These are phyloP conservation scores for Ustilago trichophora DNA, from an alignment of 1,284 basidiomycete genomes.

Conservation along the genomic window DNA sequence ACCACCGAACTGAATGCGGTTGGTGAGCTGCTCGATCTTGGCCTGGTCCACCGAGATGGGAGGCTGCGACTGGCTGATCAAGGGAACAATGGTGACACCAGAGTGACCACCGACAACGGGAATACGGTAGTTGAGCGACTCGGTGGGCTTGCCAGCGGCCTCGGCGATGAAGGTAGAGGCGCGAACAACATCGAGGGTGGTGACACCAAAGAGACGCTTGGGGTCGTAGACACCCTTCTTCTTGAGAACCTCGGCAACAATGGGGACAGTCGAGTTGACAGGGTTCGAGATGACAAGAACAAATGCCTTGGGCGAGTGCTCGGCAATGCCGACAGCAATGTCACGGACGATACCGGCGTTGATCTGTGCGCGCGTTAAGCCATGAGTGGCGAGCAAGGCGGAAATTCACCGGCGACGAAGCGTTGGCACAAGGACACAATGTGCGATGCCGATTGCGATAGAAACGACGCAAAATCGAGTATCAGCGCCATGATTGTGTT, in stretches of 20 bases:
- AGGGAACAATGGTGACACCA: slow-evolving; percentile 92
- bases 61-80: slow-evolving; percentile 80
- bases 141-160: slow-evolving; percentile 75
- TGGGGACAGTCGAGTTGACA: slow-evolving; percentile 94
- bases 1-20: slow-evolving; percentile 90
- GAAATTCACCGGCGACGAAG: too few species aligned
- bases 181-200: slow-evolving; percentile 96
- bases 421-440: too few species aligned
- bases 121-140: slow-evolving; percentile 71
- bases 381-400: too few species aligned
- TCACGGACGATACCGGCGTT: slow-evolving; percentile 97
- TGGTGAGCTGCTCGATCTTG: slow-evolving; percentile 75
- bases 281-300: slow-evolving; percentile 97
- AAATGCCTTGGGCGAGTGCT: slow-evolving; percentile 85
- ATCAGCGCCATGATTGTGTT: too few species aligned
- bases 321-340: slow-evolving; percentile 88
- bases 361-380: slow-evolving; percentile 72
- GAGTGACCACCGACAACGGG: slow-evolving; percentile 97
- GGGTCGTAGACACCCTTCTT: slow-evolving; percentile 63
- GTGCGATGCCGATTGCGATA: too few species aligned
- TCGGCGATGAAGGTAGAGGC: slow-evolving; percentile 93
- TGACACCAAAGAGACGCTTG: slow-evolving; percentile 84
- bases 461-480: too few species aligned
- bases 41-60: slow-evolving; percentile 53
- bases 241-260: slow-evolving; percentile 75